phyloP scores from a whole-genome alignment of 495 filamentous ascomycete species.

The Talaromyces liani region DNA sequence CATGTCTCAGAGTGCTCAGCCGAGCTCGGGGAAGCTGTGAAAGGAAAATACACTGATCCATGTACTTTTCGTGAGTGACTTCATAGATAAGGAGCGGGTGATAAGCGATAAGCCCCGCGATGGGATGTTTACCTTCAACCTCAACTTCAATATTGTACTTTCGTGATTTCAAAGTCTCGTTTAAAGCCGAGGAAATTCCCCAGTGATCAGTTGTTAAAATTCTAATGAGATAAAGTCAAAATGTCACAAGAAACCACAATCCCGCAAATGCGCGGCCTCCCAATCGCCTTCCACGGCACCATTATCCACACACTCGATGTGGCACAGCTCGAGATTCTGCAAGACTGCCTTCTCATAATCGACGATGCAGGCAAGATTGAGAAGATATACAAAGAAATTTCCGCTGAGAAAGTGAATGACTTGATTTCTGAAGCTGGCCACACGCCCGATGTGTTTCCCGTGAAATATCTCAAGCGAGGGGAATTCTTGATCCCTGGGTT shows the following conservation, averaged over 20 bases:
- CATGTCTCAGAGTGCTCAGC: neutral
- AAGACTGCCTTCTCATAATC: conserved; percentile 38
- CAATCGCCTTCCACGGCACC: conserved; percentile 43
- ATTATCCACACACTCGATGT: conserved; percentile 41
- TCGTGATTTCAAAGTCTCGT: neutral
- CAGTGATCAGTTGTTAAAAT: neutral
- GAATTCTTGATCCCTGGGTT: conserved; percentile 55
- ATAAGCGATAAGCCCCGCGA: neutral
- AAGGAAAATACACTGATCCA: too few relatives aligned
- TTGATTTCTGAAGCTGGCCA: conserved; percentile 21
- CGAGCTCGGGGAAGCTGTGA: neutral
- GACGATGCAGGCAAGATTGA: conserved; percentile 35
- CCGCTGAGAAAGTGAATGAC: neutral
- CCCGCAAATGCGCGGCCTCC: conserved; percentile 12
- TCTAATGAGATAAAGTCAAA: neutral
- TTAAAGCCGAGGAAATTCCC: neutral
- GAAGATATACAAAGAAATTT: conserved; percentile 14
- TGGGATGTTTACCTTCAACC: neutral
- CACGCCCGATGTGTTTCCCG: conserved; percentile 22
- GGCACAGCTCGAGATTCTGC: conserved; percentile 37
- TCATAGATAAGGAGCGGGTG: neutral
- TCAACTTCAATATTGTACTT: neutral
- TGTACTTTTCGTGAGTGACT: neutral
- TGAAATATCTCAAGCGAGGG: conserved; percentile 36
- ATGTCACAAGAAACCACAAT: conserved; percentile 7